Evolutionary conservation across 495 filamentous ascomycete genomes (phyloP), one percentile per base, ranked within the genome.

Genomic region (Hypoxylon rickii): DNA sequence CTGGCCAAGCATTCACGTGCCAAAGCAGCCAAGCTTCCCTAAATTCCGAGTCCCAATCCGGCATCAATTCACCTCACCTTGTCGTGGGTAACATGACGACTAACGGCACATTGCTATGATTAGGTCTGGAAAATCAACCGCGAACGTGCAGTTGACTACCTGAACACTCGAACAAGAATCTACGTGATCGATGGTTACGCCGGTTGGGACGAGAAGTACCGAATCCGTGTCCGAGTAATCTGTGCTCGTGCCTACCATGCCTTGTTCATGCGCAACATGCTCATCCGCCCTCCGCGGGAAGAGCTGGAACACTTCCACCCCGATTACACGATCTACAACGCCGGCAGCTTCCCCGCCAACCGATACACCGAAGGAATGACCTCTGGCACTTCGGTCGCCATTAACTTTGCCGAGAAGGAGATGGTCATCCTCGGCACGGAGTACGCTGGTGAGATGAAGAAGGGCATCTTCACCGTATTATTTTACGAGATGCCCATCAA

Each of bases 101-200:
- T 34, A n/a, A 18, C n/a, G n/a, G n/a, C n/a, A n/a, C n/a, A n/a
- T n/a, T n/a, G n/a, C n/a, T n/a, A n/a, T n/a, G n/a, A n/a, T n/a
- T n/a, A 98, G 94, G 92, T 98, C 71, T 98, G 94, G 94, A 89
- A 91, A 64, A 98, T 98, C 80, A 98, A 97, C 86, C 87, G 94
- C 63, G 94, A 98, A 76, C 93, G 94, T 76, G 94, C 94, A 51
- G 84, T 98, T 71, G 94, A 98, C 78, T 98, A 97, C 79, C 83
- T 98, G 55, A 98, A 98, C 82, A 98, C 94, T 49, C 82, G 95
- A 64, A 96, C 96, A 72, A 89, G 94, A 67, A 98, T 98, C 78
- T 98, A 98, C 75, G 94, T 98, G 54, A 79, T 98, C 55, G 94
- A 98, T 76, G 94, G 94, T 56, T 98, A 86, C 72, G 94, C 94